Evolutionary conservation across 768 basidiomycete species (phyloP), one percentile per base, ranked within the genome.

Genomic region (Boletellus sp.): DNA sequence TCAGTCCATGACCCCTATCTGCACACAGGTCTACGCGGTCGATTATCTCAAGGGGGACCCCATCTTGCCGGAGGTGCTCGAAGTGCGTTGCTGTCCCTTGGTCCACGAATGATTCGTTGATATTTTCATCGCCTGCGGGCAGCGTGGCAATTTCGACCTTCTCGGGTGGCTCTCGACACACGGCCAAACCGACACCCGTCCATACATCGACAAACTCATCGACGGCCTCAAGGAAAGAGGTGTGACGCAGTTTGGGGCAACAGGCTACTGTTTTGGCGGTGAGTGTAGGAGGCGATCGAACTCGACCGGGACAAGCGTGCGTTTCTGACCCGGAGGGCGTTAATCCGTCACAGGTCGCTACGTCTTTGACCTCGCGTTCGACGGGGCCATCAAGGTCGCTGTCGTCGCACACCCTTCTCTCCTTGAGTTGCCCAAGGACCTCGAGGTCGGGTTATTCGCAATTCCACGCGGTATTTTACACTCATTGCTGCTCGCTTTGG

Each of bases 221-320:
- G 65, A 61, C 4, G 78, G 71, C 0, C 74, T 90, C 52, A 83
- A 81, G 61, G 76, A 67, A 28, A 59, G 78, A 52, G 87, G 86
- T 2, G 70, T 89, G 19, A 79, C 72, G 2, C 63, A 62, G 7
- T 76, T 90, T 49, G 85, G 70, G 0, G 80, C 81, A 0, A 76
- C 77, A 5, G 85, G 84, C 3, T 89, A 81, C 71, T 90, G 88
- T 71, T 83, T 78, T 47, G 84, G 85, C 51, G 85, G 80, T 76
- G 51, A 50, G 73, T 56, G 16, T 12, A 31, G 11, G 4, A 2
- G 0, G 20, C 3, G 22, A 17, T 26, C 15, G 20, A 23, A 34
- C 8, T 7, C 1, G n/a, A 13, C 20, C 3, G 6, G 32, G 28
- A 50, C 19, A 17, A 51, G 23, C 6, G 8, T 7, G 12, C 20